phyloP scores from a whole-genome alignment of 495 filamentous ascomycete genomes.

The Podospora bellae-mahoneyi region DNA sequence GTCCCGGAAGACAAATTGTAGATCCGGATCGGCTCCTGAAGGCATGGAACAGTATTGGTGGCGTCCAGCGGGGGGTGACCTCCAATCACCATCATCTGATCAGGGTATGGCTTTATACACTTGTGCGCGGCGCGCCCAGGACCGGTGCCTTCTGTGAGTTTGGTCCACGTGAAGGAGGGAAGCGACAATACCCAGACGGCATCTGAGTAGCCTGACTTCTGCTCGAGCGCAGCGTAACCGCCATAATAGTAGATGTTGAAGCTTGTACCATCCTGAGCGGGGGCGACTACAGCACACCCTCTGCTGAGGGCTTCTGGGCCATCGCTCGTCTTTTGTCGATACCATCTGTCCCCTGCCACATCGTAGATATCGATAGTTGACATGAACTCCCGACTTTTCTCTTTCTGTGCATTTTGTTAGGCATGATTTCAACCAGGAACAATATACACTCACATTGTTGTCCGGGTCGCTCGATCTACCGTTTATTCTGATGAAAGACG shows the following conservation, averaged over 20 bases:
- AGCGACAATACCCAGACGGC: conserved; percentile 73
- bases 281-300: conserved; percentile 64
- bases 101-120: conserved; percentile 65
- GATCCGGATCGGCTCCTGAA: conserved; percentile 55
- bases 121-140: conserved; percentile 59
- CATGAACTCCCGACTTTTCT: conserved; percentile 59
- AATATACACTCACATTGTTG: conserved; percentile 41
- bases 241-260: conserved; percentile 77
- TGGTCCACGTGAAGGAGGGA: conserved; percentile 74
- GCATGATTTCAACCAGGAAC: not conserved
- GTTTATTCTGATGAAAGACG: conserved; percentile 34
- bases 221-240: conserved; percentile 55
- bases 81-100: conserved; percentile 71
- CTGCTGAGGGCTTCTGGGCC: conserved; percentile 57
- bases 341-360: conserved; percentile 54
- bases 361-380: conserved; percentile 66
- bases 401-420: conserved; percentile 32
- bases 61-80: conserved; percentile 39
- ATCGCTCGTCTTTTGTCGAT: conserved; percentile 58
- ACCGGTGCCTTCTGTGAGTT: conserved; percentile 47
- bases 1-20: conserved; percentile 60
- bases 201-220: conserved; percentile 43
- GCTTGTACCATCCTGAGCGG: conserved; percentile 57
- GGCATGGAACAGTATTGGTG: conserved; percentile 34
- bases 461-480: conserved; percentile 35